These are phyloP conservation scores for Salinomyces thailandicus DNA, from an alignment of 2,329 filamentous ascomycete species.

Conservation along the genomic window DNA sequence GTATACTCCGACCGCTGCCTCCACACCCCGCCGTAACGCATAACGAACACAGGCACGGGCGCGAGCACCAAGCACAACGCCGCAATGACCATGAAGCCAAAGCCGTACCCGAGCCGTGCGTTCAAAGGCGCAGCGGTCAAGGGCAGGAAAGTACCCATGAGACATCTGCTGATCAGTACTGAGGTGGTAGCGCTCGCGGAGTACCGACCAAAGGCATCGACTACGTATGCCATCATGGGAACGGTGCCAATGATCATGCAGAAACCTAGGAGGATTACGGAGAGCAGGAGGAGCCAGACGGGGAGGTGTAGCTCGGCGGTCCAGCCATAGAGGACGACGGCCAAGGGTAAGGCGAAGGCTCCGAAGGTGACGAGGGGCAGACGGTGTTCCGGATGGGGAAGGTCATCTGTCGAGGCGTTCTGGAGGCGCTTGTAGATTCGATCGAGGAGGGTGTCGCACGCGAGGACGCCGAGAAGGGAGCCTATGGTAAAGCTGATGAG, in stretches of 20 bases:
- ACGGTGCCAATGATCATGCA: slow-evolving; percentile 37
- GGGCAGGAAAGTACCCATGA: slow-evolving; percentile 37
- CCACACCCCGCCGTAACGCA: slow-evolving; percentile 18
- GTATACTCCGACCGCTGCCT: slow-evolving; percentile 19
- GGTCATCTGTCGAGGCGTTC: slow-evolving; percentile 12
- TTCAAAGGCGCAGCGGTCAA: slow-evolving; percentile 35
- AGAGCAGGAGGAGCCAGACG: slow-evolving; percentile 48
- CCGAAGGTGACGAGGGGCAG: slow-evolving; percentile 48
- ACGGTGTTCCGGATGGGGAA: slow-evolving; percentile 48
- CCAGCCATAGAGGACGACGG: slow-evolving; percentile 51
- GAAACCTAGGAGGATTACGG: slow-evolving; percentile 40
- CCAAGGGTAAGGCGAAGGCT: slow-evolving; percentile 41
- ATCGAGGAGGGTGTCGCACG: slow-evolving; percentile 29
- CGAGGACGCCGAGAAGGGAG: slow-evolving; percentile 28
- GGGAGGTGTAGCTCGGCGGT: slow-evolving; percentile 39
- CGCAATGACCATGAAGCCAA: slow-evolving; percentile 25
- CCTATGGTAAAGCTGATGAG: slow-evolving; percentile 47
- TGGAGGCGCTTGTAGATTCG: slow-evolving; percentile 25
- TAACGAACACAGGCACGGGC: slow-evolving; percentile 19
- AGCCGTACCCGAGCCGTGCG: slow-evolving; percentile 30
- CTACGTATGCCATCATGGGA: slow-evolving; percentile 36
- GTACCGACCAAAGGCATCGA: slow-evolving; percentile 37
- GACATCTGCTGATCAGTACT: slow-evolving; percentile 32
- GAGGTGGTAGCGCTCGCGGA: slow-evolving; percentile 37
- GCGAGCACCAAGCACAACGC: slow-evolving; percentile 15